Base-by-base conservation (phyloP, 495 filamentous ascomycete genomes). In the Bryoglossum gracile region DNA sequence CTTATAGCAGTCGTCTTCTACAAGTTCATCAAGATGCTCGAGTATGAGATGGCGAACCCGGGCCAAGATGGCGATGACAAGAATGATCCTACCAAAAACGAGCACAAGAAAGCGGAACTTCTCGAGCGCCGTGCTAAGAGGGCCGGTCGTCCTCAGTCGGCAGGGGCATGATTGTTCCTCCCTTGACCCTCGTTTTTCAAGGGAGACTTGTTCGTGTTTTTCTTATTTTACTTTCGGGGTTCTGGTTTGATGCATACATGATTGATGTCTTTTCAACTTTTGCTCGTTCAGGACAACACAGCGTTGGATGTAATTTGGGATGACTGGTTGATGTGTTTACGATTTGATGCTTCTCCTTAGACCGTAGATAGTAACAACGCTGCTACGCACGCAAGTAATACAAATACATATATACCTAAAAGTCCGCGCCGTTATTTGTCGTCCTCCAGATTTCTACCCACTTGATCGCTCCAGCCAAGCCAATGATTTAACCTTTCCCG, bases 1-100 rank as follows among this genome's bases (percentile, higher is more conserved):
- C 58, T 83, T 14, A 63, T 87, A 6, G 83, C 85, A 0, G 71
- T 74, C 0, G 78, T 66, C 8, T 87, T 85, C 63, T 88, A 84
- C 60, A 66, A 66, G 14, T 67, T 86, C 33, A 71, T 84, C 25
- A 78, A 83, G 60, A 56, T 69, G 8, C 71, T 84, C 34, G 76
- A 82, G 55, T 89, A 88, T 59, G 80, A 89, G 62, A 77, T 77
- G 21, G 84, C 81, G 36, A 91, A 89, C 53, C 84, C 84, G 2
- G 84, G 79, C 1, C 83, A 86, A 62, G 86, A 90, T 49, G 56
- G 51, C 9, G 47, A 54, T 46, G 37, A 43, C 21, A 13, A 38
- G 21, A 57, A 57, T 42, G 54, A 57, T 50, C 54, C 54, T 11
- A 57, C 49, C 13, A 39, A 49, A 34, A 54, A 49, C 16, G 38